phyloP scores from a whole-genome alignment of 129 eudicot genomes.

The Rutidosis leptorrhynchoides region DNA sequence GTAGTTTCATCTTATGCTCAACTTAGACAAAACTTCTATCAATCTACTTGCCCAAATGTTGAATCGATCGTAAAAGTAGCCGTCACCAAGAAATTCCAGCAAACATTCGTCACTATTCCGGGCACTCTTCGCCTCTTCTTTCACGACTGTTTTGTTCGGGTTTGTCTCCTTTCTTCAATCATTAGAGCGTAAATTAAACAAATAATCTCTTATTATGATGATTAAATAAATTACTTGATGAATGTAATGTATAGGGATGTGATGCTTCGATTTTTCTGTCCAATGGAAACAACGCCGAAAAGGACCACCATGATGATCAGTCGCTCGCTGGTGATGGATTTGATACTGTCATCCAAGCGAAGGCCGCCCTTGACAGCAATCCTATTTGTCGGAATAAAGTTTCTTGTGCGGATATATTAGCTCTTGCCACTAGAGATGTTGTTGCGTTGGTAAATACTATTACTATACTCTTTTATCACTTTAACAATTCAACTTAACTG shows the following conservation, averaged over 20 bases:
- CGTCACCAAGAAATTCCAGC: slow-evolving; percentile 54
- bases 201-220: too few species aligned
- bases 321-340: slow-evolving; percentile 93
- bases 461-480: too few species aligned
- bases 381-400: slow-evolving; percentile 68
- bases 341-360: slow-evolving; percentile 77
- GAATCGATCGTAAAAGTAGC: slow-evolving; percentile 63
- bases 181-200: too few species aligned
- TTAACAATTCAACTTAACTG: too few species aligned
- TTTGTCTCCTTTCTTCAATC: slow-evolving; percentile 18
- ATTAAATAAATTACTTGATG: not conserved
- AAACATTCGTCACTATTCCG: slow-evolving; percentile 77
- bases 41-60: slow-evolving; percentile 64
- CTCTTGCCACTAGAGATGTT: slow-evolving; percentile 91
- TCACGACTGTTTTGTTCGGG: slow-evolving; percentile 86
- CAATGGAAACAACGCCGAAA: slow-evolving; percentile 53
- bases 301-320: slow-evolving; percentile 65
- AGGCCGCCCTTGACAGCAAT: slow-evolving; percentile 72
- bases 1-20: slow-evolving; percentile 42
- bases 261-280: slow-evolving; percentile 79
- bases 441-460: slow-evolving; percentile 56
- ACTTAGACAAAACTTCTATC: slow-evolving; percentile 59
- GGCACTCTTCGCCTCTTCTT: slow-evolving; percentile 85
- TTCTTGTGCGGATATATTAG: slow-evolving; percentile 93
- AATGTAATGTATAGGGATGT: slow-evolving; percentile 64